Percentiles rank a stretch among this genome's conserved stretches.
Evolutionary conservation across 2,329 filamentous ascomycete species (phyloP).

Genomic region (Penicillium thymicola): DNA sequence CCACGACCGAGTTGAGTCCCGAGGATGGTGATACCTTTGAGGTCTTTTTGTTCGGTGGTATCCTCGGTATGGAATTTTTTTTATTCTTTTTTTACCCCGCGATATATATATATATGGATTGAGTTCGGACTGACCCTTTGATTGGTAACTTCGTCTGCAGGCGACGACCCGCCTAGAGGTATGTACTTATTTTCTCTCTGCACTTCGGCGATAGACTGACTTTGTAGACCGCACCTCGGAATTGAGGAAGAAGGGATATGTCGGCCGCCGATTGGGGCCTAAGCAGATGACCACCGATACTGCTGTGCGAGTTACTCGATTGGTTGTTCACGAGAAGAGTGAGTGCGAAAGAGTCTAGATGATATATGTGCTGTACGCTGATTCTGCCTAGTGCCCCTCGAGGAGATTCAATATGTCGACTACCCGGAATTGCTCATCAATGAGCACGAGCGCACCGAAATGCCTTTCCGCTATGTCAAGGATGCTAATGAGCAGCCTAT

Average conservation of each 20-base stretch:
- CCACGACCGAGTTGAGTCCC: conserved; percentile 74
- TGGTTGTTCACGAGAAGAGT: conserved; percentile 84
- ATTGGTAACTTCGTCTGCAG: conserved; percentile 44
- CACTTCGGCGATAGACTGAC: conserved; percentile 8
- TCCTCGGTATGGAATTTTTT: conserved; percentile 63
- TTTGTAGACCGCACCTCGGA: conserved; percentile 85
- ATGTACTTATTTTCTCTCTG: conserved; percentile 31
- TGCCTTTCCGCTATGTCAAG: conserved; percentile 96
- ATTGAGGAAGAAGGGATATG: conserved; percentile 87
- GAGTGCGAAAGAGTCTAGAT: neutral
- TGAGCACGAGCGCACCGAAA: conserved; percentile 89
- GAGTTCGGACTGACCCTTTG: neutral
- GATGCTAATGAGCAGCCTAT: conserved; percentile 71
- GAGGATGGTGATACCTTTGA: conserved; percentile 81
- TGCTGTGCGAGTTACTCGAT: conserved; percentile 86
- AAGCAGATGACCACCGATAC: conserved; percentile 99
- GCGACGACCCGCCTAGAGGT: conserved; percentile 92
- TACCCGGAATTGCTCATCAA: conserved; percentile 86
- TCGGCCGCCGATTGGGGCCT: conserved; percentile 79
- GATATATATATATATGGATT: neutral
- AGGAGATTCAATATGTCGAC: conserved; percentile 78
- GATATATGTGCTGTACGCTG: neutral
- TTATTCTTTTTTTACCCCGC: conserved; percentile 8
- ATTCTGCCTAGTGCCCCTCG: conserved; percentile 61
- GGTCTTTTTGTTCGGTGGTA: conserved; percentile 92